These are phyloP conservation scores for Pyrus betulifolia DNA, from an alignment of 306 rosid genomes.

Conservation along the genomic window DNA sequence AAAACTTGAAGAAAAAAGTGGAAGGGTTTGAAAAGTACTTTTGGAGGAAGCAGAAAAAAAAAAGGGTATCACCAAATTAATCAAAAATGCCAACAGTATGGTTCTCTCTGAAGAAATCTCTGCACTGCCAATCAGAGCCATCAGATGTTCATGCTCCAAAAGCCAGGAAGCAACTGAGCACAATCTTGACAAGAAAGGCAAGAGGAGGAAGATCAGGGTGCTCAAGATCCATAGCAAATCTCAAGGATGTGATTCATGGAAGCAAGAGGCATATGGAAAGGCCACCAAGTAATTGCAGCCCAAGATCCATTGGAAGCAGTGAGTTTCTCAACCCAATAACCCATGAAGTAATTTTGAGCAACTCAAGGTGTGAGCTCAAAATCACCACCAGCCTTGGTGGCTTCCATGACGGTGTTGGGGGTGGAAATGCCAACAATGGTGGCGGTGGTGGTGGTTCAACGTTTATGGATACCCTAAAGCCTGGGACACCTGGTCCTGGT, in stretches of 20 bases:
- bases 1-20: constrained; percentile 4
- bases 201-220: constrained; percentile 68
- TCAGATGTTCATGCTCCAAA: constrained; percentile 84
- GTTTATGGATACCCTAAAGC: constrained; percentile 63
- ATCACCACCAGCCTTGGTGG: constrained; percentile 69
- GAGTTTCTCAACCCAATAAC: constrained; percentile 86
- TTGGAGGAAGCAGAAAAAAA: background rate
- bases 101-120: constrained; percentile 74
- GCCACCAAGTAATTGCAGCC: constrained; percentile 76
- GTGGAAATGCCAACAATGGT: constrained; percentile 9
- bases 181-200: constrained; percentile 65
- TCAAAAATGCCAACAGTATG: constrained; percentile 68
- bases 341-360: constrained; percentile 76
- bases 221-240: constrained; percentile 87
- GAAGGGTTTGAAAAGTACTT: background rate
- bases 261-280: constrained; percentile 73
- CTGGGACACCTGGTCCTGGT: constrained; percentile 88
- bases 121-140: constrained; percentile 85
- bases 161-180: constrained; percentile 51
- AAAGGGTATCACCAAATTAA: background rate
- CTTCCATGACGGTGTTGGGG: constrained; percentile 43
- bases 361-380: constrained; percentile 86
- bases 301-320: constrained; percentile 88
- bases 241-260: constrained; percentile 89
- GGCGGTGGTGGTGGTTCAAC: constrained; percentile 30